A percentile compares a stretch with the other conserved stretches of the same genome.
phyloP scores from a whole-genome alignment of 208 protist genomes.

The Leptomonas seymouri region DNA sequence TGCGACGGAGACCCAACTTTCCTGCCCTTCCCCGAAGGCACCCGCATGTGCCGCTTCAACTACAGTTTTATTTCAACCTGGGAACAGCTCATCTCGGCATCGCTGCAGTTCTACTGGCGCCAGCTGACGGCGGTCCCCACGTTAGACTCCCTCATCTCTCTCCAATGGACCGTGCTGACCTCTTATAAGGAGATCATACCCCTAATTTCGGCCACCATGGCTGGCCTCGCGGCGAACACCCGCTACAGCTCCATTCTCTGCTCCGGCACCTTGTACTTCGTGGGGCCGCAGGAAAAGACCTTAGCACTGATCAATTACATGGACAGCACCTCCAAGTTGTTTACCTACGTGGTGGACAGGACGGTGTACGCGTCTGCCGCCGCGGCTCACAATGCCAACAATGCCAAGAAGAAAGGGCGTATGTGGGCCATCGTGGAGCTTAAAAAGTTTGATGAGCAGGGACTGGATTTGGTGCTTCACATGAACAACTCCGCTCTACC shows the following conservation, averaged over 20 bases:
- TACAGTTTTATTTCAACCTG: not conserved
- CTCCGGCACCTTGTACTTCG: constrained; percentile 62
- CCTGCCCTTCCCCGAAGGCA: constrained; percentile 24
- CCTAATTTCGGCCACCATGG: constrained; percentile 10
- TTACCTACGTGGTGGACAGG: constrained; percentile 38
- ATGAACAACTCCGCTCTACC: constrained; percentile 44
- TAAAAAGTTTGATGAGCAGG: not conserved
- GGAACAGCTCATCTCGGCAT: not conserved
- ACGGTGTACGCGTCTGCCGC: constrained; percentile 13
- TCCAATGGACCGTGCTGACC: constrained; percentile 48
- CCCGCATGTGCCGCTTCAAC: constrained; percentile 8
- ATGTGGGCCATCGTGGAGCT: constrained; percentile 27
- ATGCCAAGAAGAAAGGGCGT: not conserved
- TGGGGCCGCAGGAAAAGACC: constrained; percentile 35
- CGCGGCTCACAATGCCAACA: not conserved
- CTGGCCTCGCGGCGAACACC: constrained; percentile 32
- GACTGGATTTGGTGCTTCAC: constrained; percentile 32
- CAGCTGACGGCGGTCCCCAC: constrained; percentile 30
- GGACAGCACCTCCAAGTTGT: constrained; percentile 26
- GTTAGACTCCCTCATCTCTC: constrained; percentile 46
- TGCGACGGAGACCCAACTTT: constrained; percentile 35
- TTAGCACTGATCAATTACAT: constrained; percentile 38
- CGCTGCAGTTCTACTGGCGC: constrained; percentile 11
- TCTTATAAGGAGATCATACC: constrained; percentile 13
- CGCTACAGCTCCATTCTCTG: constrained; percentile 40